phyloP scores from a whole-genome alignment of 306 rosid genomes.

The Senna tora region DNA sequence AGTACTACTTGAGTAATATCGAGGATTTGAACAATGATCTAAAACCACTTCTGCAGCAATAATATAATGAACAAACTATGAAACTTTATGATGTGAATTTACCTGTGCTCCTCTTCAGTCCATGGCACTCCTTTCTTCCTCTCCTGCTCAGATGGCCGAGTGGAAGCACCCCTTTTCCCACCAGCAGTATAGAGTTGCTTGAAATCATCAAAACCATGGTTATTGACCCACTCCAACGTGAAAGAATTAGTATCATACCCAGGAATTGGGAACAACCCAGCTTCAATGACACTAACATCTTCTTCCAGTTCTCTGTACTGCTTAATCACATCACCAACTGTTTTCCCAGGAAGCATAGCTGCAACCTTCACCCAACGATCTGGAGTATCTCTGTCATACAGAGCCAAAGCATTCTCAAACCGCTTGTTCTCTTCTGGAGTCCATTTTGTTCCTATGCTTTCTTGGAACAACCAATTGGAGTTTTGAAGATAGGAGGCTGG shows the following conservation, averaged over 20 bases:
- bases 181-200: constrained; percentile 62
- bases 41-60: constrained; percentile 11
- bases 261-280: constrained; percentile 77
- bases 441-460: constrained; percentile 74
- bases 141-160: constrained; percentile 76
- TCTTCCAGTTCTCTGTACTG: constrained; percentile 86
- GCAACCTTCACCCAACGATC: constrained; percentile 88
- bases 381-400: constrained; percentile 69
- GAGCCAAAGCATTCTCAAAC: constrained; percentile 87
- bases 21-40: constrained; percentile 21
- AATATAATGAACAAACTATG: constrained; percentile 8
- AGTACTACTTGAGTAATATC: too few relatives aligned
- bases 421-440: constrained; percentile 77
- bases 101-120: constrained; percentile 97
- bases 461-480: constrained; percentile 83
- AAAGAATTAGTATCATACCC: constrained; percentile 61
- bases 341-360: constrained; percentile 77
- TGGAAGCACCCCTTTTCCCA: constrained; percentile 59
- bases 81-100: constrained; percentile 17
- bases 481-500: constrained; percentile 66
- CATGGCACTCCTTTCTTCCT: constrained; percentile 93
- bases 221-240: constrained; percentile 70
- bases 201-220: constrained; percentile 65
- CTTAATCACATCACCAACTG: constrained; percentile 83
- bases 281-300: constrained; percentile 86